phyloP scores from a whole-genome alignment of 2,329 filamentous ascomycete species.

The Anisogramma anomala region DNA sequence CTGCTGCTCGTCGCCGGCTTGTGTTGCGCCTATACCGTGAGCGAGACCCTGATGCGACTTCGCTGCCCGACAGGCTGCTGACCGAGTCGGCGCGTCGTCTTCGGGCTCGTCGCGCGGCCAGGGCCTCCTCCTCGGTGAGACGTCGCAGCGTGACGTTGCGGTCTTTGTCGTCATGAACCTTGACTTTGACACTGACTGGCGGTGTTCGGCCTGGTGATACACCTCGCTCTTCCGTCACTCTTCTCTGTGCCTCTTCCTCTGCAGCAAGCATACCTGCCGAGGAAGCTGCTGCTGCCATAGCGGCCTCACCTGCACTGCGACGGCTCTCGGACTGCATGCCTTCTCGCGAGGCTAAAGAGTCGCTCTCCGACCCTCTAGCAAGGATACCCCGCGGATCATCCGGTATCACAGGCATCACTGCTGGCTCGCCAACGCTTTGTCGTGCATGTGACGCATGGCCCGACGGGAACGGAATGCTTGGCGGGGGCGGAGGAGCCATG shows the following conservation, averaged over 20 bases:
- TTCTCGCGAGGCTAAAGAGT: conserved; percentile 31
- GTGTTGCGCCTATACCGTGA: conserved; percentile 45
- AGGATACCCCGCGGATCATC: conserved; percentile 37
- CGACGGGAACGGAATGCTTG: conserved; percentile 5
- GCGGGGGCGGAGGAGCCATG: conserved; percentile 6
- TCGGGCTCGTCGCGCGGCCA: conserved; percentile 28
- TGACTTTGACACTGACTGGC: conserved; percentile 47
- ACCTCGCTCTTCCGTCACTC: conserved; percentile 22
- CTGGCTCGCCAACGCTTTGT: conserved; percentile 24
- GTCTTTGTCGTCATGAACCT: conserved; percentile 48
- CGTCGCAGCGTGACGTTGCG: conserved; percentile 50
- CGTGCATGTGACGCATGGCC: conserved; percentile 22
- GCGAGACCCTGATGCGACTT: conserved; percentile 24
- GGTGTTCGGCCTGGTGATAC: conserved; percentile 28
- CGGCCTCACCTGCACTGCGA: conserved; percentile 32
- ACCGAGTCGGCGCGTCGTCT: conserved; percentile 37
- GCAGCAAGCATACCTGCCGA: conserved; percentile 37
- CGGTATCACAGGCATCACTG: conserved; percentile 44
- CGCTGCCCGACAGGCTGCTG: conserved; percentile 46
- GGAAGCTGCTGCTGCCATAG: conserved; percentile 36
- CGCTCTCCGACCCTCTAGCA: conserved; percentile 30
- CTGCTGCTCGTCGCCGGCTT: conserved; percentile 34
- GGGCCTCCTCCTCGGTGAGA: conserved; percentile 49
- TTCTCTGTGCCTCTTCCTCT: conserved; percentile 30
- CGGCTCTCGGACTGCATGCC: conserved; percentile 36